Conservation (phyloP, 805 yeast species). For the Metschnikowia gelsemii region DNA sequence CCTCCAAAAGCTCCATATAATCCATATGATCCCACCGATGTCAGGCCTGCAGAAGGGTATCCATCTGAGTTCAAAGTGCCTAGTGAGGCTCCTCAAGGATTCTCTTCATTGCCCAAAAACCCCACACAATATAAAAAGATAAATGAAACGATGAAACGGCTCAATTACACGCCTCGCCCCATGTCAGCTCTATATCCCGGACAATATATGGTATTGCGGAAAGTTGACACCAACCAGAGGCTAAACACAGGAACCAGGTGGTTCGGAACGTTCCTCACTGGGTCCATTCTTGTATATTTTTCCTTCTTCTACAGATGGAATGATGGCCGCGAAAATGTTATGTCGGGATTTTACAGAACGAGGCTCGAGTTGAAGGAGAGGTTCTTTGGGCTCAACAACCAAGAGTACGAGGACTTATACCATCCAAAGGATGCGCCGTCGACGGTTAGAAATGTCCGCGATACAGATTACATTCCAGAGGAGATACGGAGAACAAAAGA, state of each 20-base stretch:
- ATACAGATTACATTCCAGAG: slow-evolving; percentile 43
- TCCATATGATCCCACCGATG: slow-evolving; percentile 77
- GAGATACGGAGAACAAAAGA: slow-evolving; percentile 45
- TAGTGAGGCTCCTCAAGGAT: slow-evolving; percentile 53
- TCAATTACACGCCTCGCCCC: slow-evolving; percentile 80
- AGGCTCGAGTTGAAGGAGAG: slow-evolving; percentile 57
- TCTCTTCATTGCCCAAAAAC: slow-evolving; percentile 59
- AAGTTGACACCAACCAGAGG: slow-evolving; percentile 50
- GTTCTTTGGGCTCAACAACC: slow-evolving; percentile 54
- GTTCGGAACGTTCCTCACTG: slow-evolving; percentile 52
- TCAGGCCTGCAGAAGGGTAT: slow-evolving; percentile 79
- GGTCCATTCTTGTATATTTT: slow-evolving; percentile 53
- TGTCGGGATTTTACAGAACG: slow-evolving; percentile 63
- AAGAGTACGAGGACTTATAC: slow-evolving; percentile 63
- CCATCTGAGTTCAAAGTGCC: slow-evolving; percentile 79
- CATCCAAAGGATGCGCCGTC: slow-evolving; percentile 43
- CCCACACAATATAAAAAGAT: slow-evolving; percentile 67
- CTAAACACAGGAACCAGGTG: slow-evolving; percentile 61
- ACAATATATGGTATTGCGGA: slow-evolving; percentile 66
- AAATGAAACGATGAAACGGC: slow-evolving; percentile 68
- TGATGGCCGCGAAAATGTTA: slow-evolving; percentile 75
- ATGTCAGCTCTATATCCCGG: slow-evolving; percentile 73
- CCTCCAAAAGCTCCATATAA: slow-evolving; percentile 83
- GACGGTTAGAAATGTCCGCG: slow-evolving; percentile 44
- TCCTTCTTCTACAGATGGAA: slow-evolving; percentile 82